These are phyloP conservation scores for Typha latifolia DNA, from an alignment of 176 grass and related monocot species.

Conservation along the genomic window DNA sequence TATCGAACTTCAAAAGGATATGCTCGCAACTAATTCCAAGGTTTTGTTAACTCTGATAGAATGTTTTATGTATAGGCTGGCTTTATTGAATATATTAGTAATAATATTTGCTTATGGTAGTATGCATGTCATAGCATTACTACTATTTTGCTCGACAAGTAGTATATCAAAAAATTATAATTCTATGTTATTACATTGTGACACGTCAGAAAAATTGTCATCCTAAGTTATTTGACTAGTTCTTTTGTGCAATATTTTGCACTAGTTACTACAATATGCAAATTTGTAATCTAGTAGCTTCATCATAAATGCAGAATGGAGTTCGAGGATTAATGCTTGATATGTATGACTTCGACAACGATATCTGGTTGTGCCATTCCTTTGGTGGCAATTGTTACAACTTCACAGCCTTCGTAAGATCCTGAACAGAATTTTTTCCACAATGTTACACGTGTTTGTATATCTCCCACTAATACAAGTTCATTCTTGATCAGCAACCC, in stretches of 20 bases:
- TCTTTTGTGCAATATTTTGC: neutral
- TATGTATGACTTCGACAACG: constrained; percentile 81
- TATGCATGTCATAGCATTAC: too few species aligned
- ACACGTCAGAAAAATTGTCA: neutral
- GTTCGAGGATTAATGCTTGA: constrained; percentile 93
- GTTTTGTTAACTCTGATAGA: too few species aligned
- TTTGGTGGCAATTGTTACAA: constrained; percentile 71
- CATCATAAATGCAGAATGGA: constrained; percentile 43
- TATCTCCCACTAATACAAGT: neutral
- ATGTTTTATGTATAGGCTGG: too few species aligned
- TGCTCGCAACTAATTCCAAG: too few species aligned
- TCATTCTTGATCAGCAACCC: constrained; percentile 44
- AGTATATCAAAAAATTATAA: too few species aligned
- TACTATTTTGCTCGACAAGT: too few species aligned
- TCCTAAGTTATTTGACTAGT: neutral
- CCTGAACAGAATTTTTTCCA: neutral
- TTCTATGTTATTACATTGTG: too few species aligned
- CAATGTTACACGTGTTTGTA: neutral
- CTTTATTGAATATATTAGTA: too few species aligned
- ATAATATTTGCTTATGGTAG: too few species aligned
- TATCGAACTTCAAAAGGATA: too few species aligned
- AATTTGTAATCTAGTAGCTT: neutral
- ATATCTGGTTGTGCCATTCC: constrained; percentile 90
- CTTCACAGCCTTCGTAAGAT: constrained; percentile 87
- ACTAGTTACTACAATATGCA: neutral